These are phyloP conservation scores for Phytophthora fragariaefolia DNA, from an alignment of 352 stramenopile species.

Conservation along the genomic window DNA sequence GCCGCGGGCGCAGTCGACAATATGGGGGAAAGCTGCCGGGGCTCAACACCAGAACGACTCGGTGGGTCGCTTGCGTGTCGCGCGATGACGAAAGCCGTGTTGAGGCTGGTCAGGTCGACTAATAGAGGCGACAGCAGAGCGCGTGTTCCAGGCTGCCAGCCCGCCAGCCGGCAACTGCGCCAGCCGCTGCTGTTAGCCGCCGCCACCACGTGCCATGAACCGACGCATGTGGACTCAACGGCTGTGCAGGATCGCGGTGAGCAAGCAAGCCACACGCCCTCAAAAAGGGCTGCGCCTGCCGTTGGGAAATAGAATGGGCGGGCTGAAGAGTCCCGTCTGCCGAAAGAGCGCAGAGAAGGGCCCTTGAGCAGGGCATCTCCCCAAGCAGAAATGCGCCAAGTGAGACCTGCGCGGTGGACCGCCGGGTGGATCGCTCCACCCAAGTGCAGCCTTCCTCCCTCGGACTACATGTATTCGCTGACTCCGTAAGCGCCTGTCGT, in stretches of 20 bases:
- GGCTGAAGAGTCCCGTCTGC: slow-evolving; percentile 7
- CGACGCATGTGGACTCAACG: slow-evolving; percentile 14
- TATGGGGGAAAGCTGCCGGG: not conserved
- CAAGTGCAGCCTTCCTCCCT: not conserved
- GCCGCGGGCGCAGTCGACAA: not conserved
- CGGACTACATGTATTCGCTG: not conserved
- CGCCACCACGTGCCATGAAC: slow-evolving; percentile 5
- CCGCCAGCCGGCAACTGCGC: not conserved
- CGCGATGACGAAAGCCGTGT: slow-evolving; percentile 10
- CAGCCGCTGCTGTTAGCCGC: not conserved
- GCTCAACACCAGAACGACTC: slow-evolving; percentile 21
- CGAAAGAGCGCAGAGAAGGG: not conserved
- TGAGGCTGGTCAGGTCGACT: not conserved
- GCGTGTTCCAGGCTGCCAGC: not conserved
- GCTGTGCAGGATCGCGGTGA: slow-evolving; percentile 34
- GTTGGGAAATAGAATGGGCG: slow-evolving; percentile 35
- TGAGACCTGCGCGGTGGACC: slow-evolving; percentile 2
- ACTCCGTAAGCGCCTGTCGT: not conserved
- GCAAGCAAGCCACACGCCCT: slow-evolving; percentile 27
- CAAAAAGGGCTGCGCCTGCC: slow-evolving; percentile 26
- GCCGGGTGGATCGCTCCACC: slow-evolving; percentile 6
- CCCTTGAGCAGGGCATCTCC: slow-evolving; percentile 20
- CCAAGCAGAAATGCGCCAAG: slow-evolving; percentile 23
- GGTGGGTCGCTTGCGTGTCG: slow-evolving; percentile 21
- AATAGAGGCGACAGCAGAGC: not conserved